Evolutionary conservation across 73 alveolate genomes (phyloP), one percentile per base, ranked within the genome.

Genomic region (Vitrella brassicaformis): DNA sequence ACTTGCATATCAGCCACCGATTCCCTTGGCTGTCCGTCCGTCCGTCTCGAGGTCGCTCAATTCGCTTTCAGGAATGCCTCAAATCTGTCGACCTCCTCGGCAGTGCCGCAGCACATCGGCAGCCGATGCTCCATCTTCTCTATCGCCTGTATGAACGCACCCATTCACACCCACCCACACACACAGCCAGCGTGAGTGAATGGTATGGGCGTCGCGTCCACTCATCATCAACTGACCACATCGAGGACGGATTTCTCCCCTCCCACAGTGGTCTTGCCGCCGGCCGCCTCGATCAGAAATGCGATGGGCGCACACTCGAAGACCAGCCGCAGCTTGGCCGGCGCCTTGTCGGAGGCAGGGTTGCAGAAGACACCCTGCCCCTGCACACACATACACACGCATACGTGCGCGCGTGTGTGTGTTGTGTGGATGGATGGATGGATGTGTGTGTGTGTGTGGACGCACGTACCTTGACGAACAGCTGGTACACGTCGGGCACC

Each of bases 251-350:
- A 39, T 14, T 39, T 4, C 14, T 39, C 14, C 56, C 56, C 79
- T 0, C 93, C 94, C 68, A 81, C 91, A 46, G 80, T 56, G 67
- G 92, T 81, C 80, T 87, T 89, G 9, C 96, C 97, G 8, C 91
- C 95, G 25, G 96, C 95, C 78, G 73, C 79, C 81, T 91, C 96
- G 25, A 90, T 85, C 70, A 90, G 32, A 19, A 84, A 75, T 0
- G 94, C 94, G 67, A 84, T 39, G 27, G 97, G 95, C 39, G 93
- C 90, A 27, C 81, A 80, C 84, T 91, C 94, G 71, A 85, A 91
- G 68, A 86, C 82, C 75, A 82, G 67, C 67, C 92, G 78, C 69
- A 82, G 31, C 86, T 82, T 82, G 47, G 85, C 82, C 18, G 86
- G 86, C 0, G 89, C 84, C 74, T 78, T 71, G 72, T 66, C 74